phyloP scores from a whole-genome alignment of 306 rosid species.

The Urtica urens region DNA sequence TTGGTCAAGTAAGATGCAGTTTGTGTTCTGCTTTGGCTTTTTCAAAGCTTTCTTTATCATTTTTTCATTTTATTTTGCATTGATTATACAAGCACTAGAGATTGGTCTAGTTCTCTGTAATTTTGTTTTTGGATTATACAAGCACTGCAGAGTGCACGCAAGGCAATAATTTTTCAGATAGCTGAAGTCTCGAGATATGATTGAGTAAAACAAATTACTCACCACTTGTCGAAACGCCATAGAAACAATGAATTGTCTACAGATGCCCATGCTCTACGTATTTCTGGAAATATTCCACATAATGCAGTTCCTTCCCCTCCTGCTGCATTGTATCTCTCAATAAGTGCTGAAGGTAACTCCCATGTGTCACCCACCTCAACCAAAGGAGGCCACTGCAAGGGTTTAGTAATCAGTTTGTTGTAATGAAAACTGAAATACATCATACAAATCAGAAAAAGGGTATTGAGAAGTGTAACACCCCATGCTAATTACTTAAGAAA shows the following conservation, averaged over 20 bases:
- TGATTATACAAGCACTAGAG: too few relatives aligned
- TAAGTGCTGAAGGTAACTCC: conserved; percentile 86
- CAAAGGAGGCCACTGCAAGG: conserved; percentile 88
- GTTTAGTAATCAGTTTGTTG: conserved; percentile 11
- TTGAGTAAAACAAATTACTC: conserved; percentile 29
- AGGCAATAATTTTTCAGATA: too few relatives aligned
- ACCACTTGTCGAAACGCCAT: conserved; percentile 98
- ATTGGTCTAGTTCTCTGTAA: too few relatives aligned
- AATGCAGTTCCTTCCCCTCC: conserved; percentile 97
- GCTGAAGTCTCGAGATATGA: too few relatives aligned
- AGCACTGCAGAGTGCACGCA: too few relatives aligned
- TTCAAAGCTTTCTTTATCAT: too few relatives aligned
- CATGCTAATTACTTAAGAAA: background rate
- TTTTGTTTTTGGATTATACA: too few relatives aligned
- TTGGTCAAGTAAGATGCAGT: too few relatives aligned
- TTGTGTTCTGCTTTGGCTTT: too few relatives aligned
- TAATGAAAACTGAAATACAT: conserved; percentile 2
- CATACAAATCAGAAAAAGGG: background rate
- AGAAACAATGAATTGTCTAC: conserved; percentile 88
- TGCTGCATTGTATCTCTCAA: conserved; percentile 88
- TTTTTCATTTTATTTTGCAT: too few relatives aligned
- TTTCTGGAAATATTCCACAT: conserved; percentile 93
- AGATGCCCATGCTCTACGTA: conserved; percentile 93
- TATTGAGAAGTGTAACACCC: background rate
- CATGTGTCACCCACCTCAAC: conserved; percentile 76